Evolutionary conservation across 495 filamentous ascomycete genomes (phyloP), one percentile per base, ranked within the genome.

Genomic region (Barbatosphaeria neglecta): DNA sequence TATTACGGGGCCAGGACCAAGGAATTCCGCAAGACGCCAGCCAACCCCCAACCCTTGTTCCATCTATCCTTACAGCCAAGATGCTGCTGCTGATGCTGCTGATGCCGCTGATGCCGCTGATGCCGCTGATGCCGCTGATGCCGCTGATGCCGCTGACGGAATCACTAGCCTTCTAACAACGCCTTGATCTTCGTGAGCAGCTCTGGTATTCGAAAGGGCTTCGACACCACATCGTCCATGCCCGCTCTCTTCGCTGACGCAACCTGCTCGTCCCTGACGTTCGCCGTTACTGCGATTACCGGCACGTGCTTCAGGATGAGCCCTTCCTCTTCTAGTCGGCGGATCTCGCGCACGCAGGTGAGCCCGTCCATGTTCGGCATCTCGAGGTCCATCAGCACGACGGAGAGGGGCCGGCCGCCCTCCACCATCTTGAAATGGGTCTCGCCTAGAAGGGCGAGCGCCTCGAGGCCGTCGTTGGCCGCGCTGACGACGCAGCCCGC

Each of bases 301-400:
- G 82, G 82, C 4, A 84, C 67, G 60, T 83, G 80, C 43, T 43
- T 57, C 4, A 15, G 37, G 10, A 57, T 54, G 35, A 59, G 56
- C 0, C 69, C 75, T 45, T 59, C 50, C 18, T 43, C 47, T 42
- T 83, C 76, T 49, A 80, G 61, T 50, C 71, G 67, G 2, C 84
- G 72, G 41, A 89, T 83, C 44, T 67, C 69, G 37, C 63, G 59
- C 3, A 82, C 77, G 25, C 81, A 81, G 19, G 75, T 75, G n/a
- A 80, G 70, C 16, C 84, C 84, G 54, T 87, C 80, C 83, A 87
- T 86, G 22, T 86, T 68, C 0, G 84, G 84, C 84, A 87, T 87
- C 52, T 87, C 83, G 49, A 84, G 75, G 51, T 87, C 84, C 81
- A 85, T 85, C 3, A 86, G 62, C 11, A 86, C 74, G 20, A 84